Percentiles rank a stretch among this genome's conserved stretches.
phyloP scores from a whole-genome alignment of 352 stramenopile genomes.

The Globisporangium spiculum region DNA sequence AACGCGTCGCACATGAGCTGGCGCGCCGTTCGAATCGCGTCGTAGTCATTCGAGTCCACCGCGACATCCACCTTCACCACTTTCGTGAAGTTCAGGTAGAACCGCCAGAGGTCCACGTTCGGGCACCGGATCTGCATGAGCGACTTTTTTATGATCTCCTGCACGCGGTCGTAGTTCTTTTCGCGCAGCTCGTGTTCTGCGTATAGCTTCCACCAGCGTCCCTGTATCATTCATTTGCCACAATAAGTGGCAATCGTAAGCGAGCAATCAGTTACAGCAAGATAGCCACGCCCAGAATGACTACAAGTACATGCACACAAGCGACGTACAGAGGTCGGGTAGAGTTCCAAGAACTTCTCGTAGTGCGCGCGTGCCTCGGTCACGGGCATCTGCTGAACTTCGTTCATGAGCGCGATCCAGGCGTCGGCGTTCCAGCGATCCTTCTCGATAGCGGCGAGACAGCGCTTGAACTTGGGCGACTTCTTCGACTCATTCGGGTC shows the following conservation, averaged over 20 bases:
- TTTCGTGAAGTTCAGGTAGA: conserved; percentile 88
- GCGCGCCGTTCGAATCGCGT: conserved; percentile 54
- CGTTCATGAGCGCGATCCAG: conserved; percentile 78
- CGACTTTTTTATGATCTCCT: conserved; percentile 87
- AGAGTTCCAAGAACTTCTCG: conserved; percentile 67
- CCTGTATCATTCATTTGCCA: conserved; percentile 20
- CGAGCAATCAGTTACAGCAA: not conserved
- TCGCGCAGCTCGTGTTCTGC: conserved; percentile 83
- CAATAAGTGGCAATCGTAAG: not conserved
- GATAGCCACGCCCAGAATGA: conserved; percentile 4
- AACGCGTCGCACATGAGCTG: conserved; percentile 86
- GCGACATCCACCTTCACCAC: conserved; percentile 80
- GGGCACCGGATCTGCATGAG: conserved; percentile 82
- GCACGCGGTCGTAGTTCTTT: conserved; percentile 83
- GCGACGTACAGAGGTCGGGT: conserved; percentile 53
- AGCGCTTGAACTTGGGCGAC: conserved; percentile 66
- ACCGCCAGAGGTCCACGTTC: conserved; percentile 82
- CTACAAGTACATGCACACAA: not conserved
- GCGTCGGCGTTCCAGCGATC: conserved; percentile 73
- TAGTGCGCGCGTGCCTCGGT: conserved; percentile 72
- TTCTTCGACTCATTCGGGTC: conserved; percentile 17
- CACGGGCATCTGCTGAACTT: conserved; percentile 66
- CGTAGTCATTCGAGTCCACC: conserved; percentile 49
- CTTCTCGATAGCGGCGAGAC: conserved; percentile 44
- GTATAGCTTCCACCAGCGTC: conserved; percentile 85